Evolutionary conservation across 148 eudicot genomes (phyloP), one percentile per base, ranked within the genome.

Genomic region (Rheum nobile): DNA sequence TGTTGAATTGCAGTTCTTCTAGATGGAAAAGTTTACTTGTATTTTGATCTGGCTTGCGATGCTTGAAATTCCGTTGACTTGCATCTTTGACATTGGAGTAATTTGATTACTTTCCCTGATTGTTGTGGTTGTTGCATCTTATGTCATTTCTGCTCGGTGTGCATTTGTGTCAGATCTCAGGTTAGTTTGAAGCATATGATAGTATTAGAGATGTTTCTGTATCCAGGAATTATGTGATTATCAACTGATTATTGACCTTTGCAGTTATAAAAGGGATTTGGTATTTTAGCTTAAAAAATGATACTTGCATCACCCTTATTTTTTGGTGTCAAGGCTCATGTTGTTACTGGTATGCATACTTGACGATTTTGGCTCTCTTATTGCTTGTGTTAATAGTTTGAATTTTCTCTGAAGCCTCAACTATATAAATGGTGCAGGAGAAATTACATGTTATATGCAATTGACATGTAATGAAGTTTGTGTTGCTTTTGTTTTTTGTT

Each of bases 251-350:
- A n/a, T n/a, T 16, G 54, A n/a, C n/a, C n/a, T n/a, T 31, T 32
- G n/a, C 19, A 11, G 7, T 65, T 26, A 0, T 10, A 29, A 11
- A 11, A 4, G n/a, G 22, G 12, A n/a, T 67, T 34, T 67, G n/a
- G 10, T 3, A 8, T 16, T 34, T 34, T 67, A 6, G 32, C 34
- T 16, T 5, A 32, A 21, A 32, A 31, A 31, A 32, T 32, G 38
- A 77, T 86, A 85, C 82, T 86, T 84, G 87, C 83, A 83, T 46
- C 44, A 6, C 19, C 55, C 17, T 69, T 29, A 13, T 38, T 21
- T 2, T 6, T 11, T 4, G 34, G 65, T 28, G 34, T 22, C 19
- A 54, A 54, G 12, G 63, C 1, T 8, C 6, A 50, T 50, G 55
- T 3, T 48, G 8, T 4, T 22, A 21, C 21, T 54, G 61, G 21